phyloP scores from a whole-genome alignment of 2,329 filamentous ascomycete species.

The Penicillium hesseltinei region DNA sequence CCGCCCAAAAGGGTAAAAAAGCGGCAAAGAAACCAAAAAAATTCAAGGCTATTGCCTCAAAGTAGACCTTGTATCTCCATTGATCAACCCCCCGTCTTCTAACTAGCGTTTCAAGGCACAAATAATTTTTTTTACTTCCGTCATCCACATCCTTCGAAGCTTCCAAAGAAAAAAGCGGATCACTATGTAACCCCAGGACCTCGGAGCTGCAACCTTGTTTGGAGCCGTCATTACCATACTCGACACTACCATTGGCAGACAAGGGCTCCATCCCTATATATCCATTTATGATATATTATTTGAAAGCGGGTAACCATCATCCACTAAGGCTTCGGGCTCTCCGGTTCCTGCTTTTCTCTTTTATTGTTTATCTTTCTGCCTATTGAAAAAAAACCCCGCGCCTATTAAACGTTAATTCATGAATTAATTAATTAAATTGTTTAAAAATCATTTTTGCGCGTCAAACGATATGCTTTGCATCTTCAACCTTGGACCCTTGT shows the following conservation, averaged over 20 bases:
- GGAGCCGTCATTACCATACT: background rate
- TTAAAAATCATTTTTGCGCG: too few relatives aligned
- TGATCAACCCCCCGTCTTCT: background rate
- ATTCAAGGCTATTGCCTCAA: background rate
- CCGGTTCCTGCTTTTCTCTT: background rate
- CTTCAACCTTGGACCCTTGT: background rate
- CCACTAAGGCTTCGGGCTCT: background rate
- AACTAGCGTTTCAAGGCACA: background rate
- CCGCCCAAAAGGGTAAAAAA: background rate
- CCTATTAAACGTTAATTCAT: background rate
- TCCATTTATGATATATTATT: background rate
- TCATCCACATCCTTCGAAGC: background rate
- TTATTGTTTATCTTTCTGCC: background rate
- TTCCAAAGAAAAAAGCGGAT: slow-evolving; percentile 10
- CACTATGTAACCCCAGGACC: slow-evolving; percentile 12
- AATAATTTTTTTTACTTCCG: background rate
- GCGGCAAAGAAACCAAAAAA: background rate
- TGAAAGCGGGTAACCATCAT: background rate
- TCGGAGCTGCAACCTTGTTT: slow-evolving; percentile 22
- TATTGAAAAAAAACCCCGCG: background rate
- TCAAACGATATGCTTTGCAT: background rate
- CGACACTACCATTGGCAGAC: background rate
- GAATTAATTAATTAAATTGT: background rate
- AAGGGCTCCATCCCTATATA: background rate
- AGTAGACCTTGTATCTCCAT: background rate